Base-by-base conservation (phyloP, 2,329 filamentous ascomycete genomes). In the Fusarium chlamydosporum region DNA sequence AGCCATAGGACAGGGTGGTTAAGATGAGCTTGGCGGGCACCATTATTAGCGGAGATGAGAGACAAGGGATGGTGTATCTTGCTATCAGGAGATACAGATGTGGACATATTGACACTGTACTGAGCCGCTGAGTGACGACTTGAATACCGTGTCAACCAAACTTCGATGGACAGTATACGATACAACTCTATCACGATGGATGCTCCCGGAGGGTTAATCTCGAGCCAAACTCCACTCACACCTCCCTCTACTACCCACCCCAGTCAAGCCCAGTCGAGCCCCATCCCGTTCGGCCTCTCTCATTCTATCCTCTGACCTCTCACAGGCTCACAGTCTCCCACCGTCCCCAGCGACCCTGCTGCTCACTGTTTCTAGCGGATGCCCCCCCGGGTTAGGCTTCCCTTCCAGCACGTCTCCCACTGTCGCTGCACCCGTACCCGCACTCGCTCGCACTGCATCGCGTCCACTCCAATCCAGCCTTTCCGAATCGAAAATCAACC, bases 181-280 rank as follows among this genome's bases (percentile, higher is more conserved):
- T 75, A 52, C 48, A 57, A 50, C 57, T 61, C 71, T 80, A 81
- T 69, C 75, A 48, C 34, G 38, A 62, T 65, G 40, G 61, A 76
- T 74, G 71, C 62, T 68, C 61, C 63, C 67, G 65, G 73, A 77
- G 77, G 56, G 77, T 73, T 82, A 82, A 83, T 83, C 80, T 83
- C 78, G 75, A 75, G 65, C 69, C 63, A 60, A 74, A 79, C 78
- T 74, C 77, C 79, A 82, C 79, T 76, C 81, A 82, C 76, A 80
- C 80, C 76, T 73, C 68, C 70, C 74, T 75, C 58, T 65, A 70
- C 71, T 65, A 68, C 65, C 67, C 67, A 73, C 70, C 67, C 70
- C 69, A 56, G 72, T 63, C 67, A 61, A 72, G 59, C 61, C 70
- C 60, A 61, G 61, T 66, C 67, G 47, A 72, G 65, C 71, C 63